phyloP scores from a whole-genome alignment of 345 rosid genomes.

The Alliaria petiolata region DNA sequence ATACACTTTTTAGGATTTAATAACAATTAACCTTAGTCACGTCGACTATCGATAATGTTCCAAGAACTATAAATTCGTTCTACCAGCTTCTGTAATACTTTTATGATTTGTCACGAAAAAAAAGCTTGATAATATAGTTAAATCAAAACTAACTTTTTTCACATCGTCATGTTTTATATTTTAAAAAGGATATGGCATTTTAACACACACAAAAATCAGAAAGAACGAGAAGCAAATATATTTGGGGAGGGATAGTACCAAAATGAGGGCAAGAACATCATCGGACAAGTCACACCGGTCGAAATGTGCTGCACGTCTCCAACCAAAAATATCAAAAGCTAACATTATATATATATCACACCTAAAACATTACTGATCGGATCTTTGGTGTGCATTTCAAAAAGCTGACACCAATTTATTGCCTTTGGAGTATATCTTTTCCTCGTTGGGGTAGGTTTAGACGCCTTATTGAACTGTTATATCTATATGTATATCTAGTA shows the following conservation, averaged over 20 bases:
- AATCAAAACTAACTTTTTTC: too few relatives aligned
- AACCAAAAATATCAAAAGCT: conserved; percentile 21
- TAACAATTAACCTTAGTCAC: background rate
- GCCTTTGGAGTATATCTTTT: background rate
- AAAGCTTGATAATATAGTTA: too few relatives aligned
- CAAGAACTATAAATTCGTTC: background rate
- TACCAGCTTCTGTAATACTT: background rate
- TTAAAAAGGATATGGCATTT: background rate
- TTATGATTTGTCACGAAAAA: too few relatives aligned
- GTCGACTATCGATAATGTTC: background rate
- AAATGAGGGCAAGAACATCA: conserved; percentile 3
- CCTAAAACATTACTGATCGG: conserved; percentile 1
- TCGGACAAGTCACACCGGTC: conserved; percentile 1
- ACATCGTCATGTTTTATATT: background rate
- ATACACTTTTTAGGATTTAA: background rate
- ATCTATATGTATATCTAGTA: too few relatives aligned
- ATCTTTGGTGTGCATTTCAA: conserved; percentile 19
- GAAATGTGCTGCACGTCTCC: background rate
- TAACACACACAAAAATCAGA: background rate
- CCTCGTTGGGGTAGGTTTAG: conserved; percentile 2
- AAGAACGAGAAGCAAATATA: background rate
- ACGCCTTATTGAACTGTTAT: background rate
- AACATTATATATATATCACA: conserved; percentile 8
- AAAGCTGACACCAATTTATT: background rate
- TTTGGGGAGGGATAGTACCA: background rate